Percentiles rank a stretch among this genome's conserved stretches.
Conservation (phyloP, 2,329 filamentous ascomycete genomes). For the Cladosporium velox region DNA sequence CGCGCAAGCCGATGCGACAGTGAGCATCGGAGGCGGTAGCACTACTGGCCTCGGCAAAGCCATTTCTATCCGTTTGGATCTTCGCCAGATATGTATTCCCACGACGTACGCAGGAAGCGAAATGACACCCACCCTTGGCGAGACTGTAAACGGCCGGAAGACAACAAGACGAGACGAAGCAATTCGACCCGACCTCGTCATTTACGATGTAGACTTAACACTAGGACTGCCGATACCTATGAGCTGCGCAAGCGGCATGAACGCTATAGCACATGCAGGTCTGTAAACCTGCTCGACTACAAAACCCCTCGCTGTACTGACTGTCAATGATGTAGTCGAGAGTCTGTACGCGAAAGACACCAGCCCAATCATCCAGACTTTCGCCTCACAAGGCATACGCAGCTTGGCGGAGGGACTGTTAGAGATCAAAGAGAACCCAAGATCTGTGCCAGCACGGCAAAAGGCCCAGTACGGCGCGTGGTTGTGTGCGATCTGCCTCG, state of each 20-base stretch:
- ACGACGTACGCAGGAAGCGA: not conserved
- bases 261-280: not conserved
- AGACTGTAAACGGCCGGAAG: not conserved
- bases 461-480: slow-evolving; percentile 64
- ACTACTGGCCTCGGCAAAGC: not conserved
- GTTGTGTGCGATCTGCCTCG: slow-evolving; percentile 64
- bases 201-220: not conserved
- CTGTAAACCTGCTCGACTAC: no score
- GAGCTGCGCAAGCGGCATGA: not conserved
- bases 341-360: not conserved
- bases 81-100: not conserved
- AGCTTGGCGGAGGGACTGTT: not conserved
- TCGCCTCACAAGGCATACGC: not conserved
- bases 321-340: not conserved
- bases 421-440: not conserved
- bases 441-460: slow-evolving; percentile 47
- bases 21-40: not conserved
- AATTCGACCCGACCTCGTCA: not conserved
- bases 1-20: not conserved
- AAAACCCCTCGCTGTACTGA: not conserved
- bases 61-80: not conserved
- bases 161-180: not conserved
- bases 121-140: not conserved
- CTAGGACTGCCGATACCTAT: not conserved
- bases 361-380: not conserved